Evolutionary conservation across 768 basidiomycete genomes (phyloP), one percentile per base, ranked within the genome.

Genomic region (Udeniomyces megalosporus): DNA sequence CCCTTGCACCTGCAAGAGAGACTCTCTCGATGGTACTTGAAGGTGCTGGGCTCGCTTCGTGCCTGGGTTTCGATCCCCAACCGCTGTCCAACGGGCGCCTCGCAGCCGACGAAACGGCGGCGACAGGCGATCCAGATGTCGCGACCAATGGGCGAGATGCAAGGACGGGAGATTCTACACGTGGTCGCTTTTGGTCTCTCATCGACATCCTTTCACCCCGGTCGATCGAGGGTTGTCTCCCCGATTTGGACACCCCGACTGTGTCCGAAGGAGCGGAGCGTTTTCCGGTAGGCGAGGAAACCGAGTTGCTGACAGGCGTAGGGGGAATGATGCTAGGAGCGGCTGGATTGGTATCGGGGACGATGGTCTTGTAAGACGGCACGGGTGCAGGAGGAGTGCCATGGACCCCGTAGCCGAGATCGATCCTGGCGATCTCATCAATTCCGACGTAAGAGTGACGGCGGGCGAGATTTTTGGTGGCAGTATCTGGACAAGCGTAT

Each of bases 381-480:
- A 64, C 73, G 72, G 34, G 68, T 56, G 56, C 11, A 47, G 63
- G 28, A 49, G 66, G 14, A 55, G 58, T 17, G 59, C 49, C 42
- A 63, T 65, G 44, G 64, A 60, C 45, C 2, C 84, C 81, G 66
- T 88, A 84, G 5, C 93, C 93, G 22, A 95, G 81, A 70, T 97
- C 93, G 44, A 84, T 82, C 15, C 82, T 78, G 2, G 91, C 88
- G 65, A 96, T 92, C 22, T 88, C 85, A 69, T 96, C 92, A 29
- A 84, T 83, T 35, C 83, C 83, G 29, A 84, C 79, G 72, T 89
- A 89, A 29, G 80, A 82, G 70, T 88, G 86, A 46, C 88, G 79
- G 69, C 89, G 85, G 0, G 90, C 90, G 64, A 95, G 74, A 38
- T 72, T 85, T 69, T 93, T 89, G 72, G 95, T 86, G 0, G 88